Base-by-base conservation (phyloP, 805 yeast species). In the Torulaspora microellipsoides region DNA sequence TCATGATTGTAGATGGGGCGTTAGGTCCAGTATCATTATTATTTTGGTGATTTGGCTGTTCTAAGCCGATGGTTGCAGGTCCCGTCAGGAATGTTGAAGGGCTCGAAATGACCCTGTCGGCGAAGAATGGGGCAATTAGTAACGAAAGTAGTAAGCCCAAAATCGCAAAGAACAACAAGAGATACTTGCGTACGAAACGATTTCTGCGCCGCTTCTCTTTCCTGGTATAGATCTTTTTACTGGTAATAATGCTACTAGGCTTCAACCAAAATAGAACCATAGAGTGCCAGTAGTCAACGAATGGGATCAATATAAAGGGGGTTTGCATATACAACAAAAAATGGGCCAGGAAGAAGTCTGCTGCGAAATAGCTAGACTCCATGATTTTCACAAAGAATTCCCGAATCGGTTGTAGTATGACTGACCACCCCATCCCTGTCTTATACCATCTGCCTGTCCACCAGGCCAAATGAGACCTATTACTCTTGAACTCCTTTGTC, bases 371-470 rank as follows among this genome's bases (percentile, higher is more conserved):
- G n/a, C 83, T 74, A 70, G 81, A 69, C 57, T 84, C 93, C 53
- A 76, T 72, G 1, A 75, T 63, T 53, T 84, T 84, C 45, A 86
- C 81, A 15, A 76, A 43, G 40, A 68, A 76, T 56, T 83, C 91
- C 53, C 91, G 65, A 2, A 73, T 46, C 1, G 89, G 89, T 49
- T 82, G 89, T 2, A 81, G 66, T 5, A 83, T 40, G 0, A 77
- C 66, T 36, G 73, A 61, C 78, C 82, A 77, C 0, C 89, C 87
- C 35, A 83, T 67, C 0, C 80, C 80, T 0, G 81, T 71, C 11
- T 71, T 72, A 36, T 74, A 55, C 91, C 91, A 84, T 43, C 72
- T 77, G 0, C 90, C 89, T 9, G 86, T 75, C 89, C 90, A 84
- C 87, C 88, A 83, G 2, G 90, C 82, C 30, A 75, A 59, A 53